Evolutionary conservation across 1,284 basidiomycete genomes (phyloP).

Genomic region (Rhodotorula sp.): DNA sequence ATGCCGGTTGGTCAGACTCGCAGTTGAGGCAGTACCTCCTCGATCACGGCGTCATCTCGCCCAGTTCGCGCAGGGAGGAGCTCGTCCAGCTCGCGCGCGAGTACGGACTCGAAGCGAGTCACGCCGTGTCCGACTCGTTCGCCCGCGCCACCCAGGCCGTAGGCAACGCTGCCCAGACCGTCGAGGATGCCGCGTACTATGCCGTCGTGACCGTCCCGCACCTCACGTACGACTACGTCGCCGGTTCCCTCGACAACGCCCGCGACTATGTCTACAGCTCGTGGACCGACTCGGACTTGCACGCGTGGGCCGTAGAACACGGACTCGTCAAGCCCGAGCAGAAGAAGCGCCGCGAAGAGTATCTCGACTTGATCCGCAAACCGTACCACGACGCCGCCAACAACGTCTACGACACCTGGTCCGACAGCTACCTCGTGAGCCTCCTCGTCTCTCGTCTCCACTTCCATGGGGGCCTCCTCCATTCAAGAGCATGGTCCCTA

Average conservation of each 20-base stretch:
- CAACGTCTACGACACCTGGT: constrained; percentile 79
- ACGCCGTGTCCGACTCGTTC: constrained; percentile 56
- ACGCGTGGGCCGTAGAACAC: constrained; percentile 68
- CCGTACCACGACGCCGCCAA: constrained; percentile 62
- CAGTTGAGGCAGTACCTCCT: constrained; percentile 77
- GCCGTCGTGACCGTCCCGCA: constrained; percentile 47
- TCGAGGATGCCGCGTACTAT: constrained; percentile 44
- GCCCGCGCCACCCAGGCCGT: constrained; percentile 55
- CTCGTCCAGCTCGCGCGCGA: constrained; percentile 73
- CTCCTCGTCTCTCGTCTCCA: no score
- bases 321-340: constrained; percentile 60
- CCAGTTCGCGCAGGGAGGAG: constrained; percentile 72
- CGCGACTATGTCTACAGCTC: constrained; percentile 83
- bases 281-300: constrained; percentile 70
- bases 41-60: constrained; percentile 77
- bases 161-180: constrained; percentile 59
- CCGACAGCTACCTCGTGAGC: constrained; percentile 71
- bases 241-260: constrained; percentile 63
- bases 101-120: constrained; percentile 50
- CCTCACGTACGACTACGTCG: constrained; percentile 52
- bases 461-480: no score
- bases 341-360: constrained; percentile 61
- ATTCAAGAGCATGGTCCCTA: no score
- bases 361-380: constrained; percentile 65
- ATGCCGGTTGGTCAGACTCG: constrained; percentile 72